Base-by-base conservation (phyloP, 1,284 basidiomycete genomes). In the Tilletia setariae region DNA sequence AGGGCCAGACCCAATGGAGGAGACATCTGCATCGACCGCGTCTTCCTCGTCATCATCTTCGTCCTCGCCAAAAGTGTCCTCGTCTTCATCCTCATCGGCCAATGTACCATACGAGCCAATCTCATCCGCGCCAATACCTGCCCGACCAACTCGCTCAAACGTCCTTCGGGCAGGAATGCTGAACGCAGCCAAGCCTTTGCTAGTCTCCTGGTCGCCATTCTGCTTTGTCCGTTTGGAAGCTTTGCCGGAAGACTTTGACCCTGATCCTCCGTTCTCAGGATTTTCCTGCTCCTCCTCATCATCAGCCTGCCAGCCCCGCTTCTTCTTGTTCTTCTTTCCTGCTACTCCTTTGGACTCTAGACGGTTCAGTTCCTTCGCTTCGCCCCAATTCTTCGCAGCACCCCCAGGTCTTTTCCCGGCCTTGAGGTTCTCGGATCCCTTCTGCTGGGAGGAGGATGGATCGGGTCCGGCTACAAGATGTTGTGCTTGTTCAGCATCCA, bases 281-380 rank as follows among this genome's bases (percentile, higher is more conserved):
- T 11, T 40, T 11, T 40, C 35, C 11, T 40, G 35, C 35, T 40
- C 35, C 4, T 40, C 35, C 6, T 40, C 35, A 4, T 40, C 35
- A 40, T 40, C 35, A 40, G 35, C 35, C 35, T 19, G 21, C 46
- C 46, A 19, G 16, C 21, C 46, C 46, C 19, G 16, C 46, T 49
- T 49, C 56, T 2, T 40, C 56, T 35, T 59, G 28, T 30, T 40
- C 56, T 49, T 49, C 16, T 49, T 49, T 3, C 56, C 56, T 11
- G 16, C 32, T 23, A 19, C 19, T n/a, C 46, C 46, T 49, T 49
- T 49, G 7, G 56, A 25, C n/a, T 19, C 51, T 7, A 28, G 6
- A 7, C 13, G 21, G 16, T 56, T 56, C 56, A 61, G 32, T 30
- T 61, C 56, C 56, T 61, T 61, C 56, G 56, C 56, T 30, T 61